Evolutionary conservation across 139 green algal species (phyloP), one percentile per base, ranked within the genome.

Genomic region (Trebouxia sp.): DNA sequence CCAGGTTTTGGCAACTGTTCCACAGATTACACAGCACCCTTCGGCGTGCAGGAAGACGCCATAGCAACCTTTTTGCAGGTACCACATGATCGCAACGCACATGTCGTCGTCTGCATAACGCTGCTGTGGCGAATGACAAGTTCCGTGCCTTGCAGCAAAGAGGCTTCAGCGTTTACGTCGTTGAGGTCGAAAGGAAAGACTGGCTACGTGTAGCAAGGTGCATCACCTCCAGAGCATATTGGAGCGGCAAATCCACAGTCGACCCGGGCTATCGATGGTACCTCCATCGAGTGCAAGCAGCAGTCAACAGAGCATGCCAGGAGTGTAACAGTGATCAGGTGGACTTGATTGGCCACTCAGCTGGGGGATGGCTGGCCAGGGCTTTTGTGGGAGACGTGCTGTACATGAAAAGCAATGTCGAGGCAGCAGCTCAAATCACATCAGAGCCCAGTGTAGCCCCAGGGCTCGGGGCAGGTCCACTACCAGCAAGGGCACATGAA

Each of bases 351-450:
- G 83, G 83, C 22, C 91, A 94, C 76, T 89, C 81, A 37, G 92
- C 92, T 5, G 92, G 92, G 39, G 92, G 92, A 56, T 95, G 91
- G 90, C 83, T 95, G 62, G 91, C 80, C 5, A 78, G 91, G 0
- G 90, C 89, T 3, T 93, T 88, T 83, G 37, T 92, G 12, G 91
- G 53, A 1, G 79, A 88, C 28, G 53, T 50, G 9, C 41, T 79
- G 56, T 87, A 86, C 79, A 76, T 76, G 28, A 43, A 41, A 8
- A 72, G 35, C 62, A 72, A 24, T 8, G 3, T 30, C 20, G 9
- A 72, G 45, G 22, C 17, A 66, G 30, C 22, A 22, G 66, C 11
- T 66, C 7, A 6, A 28, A 45, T 39, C 12, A 35, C 74, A 43
- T 26, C 47, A 5, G 15, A 43, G 37, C 47, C 74, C 11, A 28